Evolutionary conservation across 176 grass and related monocot species (phyloP).

Genomic region (Luzula sylvatica): DNA sequence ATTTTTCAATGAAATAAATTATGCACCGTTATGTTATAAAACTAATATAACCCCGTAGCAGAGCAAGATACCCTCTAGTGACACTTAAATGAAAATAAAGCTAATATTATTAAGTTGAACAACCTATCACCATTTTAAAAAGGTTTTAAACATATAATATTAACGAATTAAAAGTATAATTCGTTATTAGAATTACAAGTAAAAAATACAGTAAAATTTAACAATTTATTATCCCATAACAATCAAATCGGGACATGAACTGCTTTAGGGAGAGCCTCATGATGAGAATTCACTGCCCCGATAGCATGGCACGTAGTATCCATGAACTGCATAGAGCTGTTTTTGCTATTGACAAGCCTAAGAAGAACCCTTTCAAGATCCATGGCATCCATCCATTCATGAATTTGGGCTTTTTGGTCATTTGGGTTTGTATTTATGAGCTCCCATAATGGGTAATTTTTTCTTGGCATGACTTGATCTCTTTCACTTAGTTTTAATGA

Average conservation of each 20-base stretch:
- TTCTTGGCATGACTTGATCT: constrained; percentile 70
- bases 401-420: constrained; percentile 31
- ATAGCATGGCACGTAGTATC: constrained; percentile 27
- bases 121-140: background rate
- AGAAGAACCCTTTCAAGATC: constrained; percentile 52
- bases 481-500: constrained; percentile 35
- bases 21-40: too few species aligned
- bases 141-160: background rate
- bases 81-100: too few species aligned
- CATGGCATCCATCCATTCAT: constrained; percentile 36
- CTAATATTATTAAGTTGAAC: too few species aligned
- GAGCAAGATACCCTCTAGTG: too few species aligned
- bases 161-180: background rate
- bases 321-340: constrained; percentile 1
- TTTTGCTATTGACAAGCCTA: constrained; percentile 23
- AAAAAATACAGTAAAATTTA: background rate
- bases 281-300: constrained; percentile 9
- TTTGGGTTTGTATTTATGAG: constrained; percentile 33
- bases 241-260: constrained; percentile 28
- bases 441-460: constrained; percentile 55
- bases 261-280: constrained; percentile 31
- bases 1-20: too few species aligned
- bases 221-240: background rate
- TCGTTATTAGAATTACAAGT: background rate
- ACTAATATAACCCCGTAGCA: too few species aligned